Conservation (phyloP, 192 early-diverging fungal genomes). For the Pilaira anomala region DNA sequence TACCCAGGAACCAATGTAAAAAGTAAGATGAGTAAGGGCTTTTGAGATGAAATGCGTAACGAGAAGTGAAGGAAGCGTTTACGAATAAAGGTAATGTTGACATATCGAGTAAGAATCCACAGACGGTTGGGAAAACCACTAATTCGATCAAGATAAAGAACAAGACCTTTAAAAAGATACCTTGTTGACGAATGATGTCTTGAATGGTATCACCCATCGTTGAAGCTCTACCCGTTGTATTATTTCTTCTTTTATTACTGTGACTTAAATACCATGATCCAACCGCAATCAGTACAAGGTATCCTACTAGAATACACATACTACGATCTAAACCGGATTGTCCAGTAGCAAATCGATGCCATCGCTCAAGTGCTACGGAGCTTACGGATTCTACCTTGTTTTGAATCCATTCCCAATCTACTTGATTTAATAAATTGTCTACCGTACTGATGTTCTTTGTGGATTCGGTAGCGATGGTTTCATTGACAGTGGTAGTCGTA, state of each 20-base stretch:
- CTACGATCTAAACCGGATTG: conserved; percentile 55
- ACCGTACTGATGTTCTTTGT: background rate
- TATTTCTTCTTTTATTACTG: conserved; percentile 24
- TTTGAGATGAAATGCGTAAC: conserved; percentile 54
- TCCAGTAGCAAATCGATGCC: conserved; percentile 45
- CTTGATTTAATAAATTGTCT: background rate
- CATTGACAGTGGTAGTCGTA: background rate
- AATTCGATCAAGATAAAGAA: conserved; percentile 91
- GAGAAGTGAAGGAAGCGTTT: conserved; percentile 52
- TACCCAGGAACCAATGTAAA: conserved; percentile 91
- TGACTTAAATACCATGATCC: conserved; percentile 48
- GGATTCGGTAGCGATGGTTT: background rate
- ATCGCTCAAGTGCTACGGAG: conserved; percentile 22
- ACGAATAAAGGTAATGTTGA: conserved; percentile 77
- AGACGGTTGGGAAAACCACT: conserved; percentile 79
- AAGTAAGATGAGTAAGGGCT: conserved; percentile 67
- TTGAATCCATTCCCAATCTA: conserved; percentile 7
- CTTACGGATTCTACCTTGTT: background rate
- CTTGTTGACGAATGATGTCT: conserved; percentile 48
- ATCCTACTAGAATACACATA: conserved; percentile 58
- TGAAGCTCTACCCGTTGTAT: background rate
- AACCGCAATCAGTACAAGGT: conserved; percentile 50
- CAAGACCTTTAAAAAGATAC: conserved; percentile 65
- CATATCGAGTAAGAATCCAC: conserved; percentile 82
- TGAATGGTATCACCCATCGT: conserved; percentile 34